Percentiles rank a stretch among this genome's conserved stretches.
phyloP scores from a whole-genome alignment of 345 rosid species.

The Ceriops tagal region DNA sequence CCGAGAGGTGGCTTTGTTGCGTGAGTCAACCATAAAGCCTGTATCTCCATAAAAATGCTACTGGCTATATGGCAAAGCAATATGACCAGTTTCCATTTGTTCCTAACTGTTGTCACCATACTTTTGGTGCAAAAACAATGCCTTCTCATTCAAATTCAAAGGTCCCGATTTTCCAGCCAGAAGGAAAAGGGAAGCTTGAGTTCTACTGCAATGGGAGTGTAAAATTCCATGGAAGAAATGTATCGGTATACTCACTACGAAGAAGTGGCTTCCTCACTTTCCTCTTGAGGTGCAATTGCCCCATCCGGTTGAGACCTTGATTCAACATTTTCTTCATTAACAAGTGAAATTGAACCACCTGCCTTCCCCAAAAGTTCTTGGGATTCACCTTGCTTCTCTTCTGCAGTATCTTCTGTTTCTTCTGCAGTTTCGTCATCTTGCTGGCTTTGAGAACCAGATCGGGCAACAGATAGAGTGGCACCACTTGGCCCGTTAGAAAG shows the following conservation, averaged over 20 bases:
- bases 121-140: neutral
- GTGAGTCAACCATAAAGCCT: neutral
- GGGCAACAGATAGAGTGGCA: conserved; percentile 19
- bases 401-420: conserved; percentile 19
- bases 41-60: conserved; percentile 1
- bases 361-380: conserved; percentile 11
- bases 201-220: neutral
- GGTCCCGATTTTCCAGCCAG: neutral
- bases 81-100: neutral
- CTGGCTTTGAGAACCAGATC: conserved; percentile 16
- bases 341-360: conserved; percentile 16
- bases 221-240: neutral
- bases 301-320: conserved; percentile 5
- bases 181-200: neutral
- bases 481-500: conserved; percentile 48
- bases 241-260: conserved; percentile 11
- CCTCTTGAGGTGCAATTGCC: conserved; percentile 15
- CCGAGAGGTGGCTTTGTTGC: neutral
- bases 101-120: neutral
- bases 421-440: conserved; percentile 16
- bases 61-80: neutral
- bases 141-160: neutral
- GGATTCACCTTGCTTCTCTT: conserved; percentile 23
- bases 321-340: conserved; percentile 28
- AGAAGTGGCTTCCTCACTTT: neutral